phyloP scores from a whole-genome alignment of 768 basidiomycete genomes.

The Rhizopogon salebrosus region DNA sequence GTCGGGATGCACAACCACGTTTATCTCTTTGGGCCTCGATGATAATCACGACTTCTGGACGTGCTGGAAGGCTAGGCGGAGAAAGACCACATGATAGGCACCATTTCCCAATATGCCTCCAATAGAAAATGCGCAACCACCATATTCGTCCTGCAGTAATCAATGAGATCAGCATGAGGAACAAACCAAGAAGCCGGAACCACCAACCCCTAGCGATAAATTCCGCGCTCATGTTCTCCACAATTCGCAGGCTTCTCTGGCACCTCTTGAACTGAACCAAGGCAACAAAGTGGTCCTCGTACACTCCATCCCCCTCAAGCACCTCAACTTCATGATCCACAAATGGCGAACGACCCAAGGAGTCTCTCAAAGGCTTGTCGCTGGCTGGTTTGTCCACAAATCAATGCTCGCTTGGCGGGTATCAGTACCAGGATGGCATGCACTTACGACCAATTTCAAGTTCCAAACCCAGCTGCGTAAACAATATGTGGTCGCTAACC shows the following conservation, averaged over 20 bases:
- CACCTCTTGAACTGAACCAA: background rate
- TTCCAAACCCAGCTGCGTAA: background rate
- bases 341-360: no score
- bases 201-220: background rate
- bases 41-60: no score
- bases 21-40: no score
- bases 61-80: background rate
- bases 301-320: no score
- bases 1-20: no score
- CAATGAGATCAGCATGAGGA: background rate
- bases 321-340: no score
- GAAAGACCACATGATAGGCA: background rate
- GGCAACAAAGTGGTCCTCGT: background rate
- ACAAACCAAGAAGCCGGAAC: background rate
- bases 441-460: background rate
- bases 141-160: background rate
- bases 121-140: background rate
- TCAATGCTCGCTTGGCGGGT: no score
- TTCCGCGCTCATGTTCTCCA: background rate
- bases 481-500: background rate
- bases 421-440: no score
- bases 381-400: no score
- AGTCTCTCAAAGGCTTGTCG: no score
- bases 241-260: background rate
- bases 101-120: background rate